A percentile compares a stretch with the other conserved stretches of the same genome.
These are phyloP conservation scores for Asparagopsis taxiformis DNA, from an alignment of 31 red algal species.

Conservation along the genomic window DNA sequence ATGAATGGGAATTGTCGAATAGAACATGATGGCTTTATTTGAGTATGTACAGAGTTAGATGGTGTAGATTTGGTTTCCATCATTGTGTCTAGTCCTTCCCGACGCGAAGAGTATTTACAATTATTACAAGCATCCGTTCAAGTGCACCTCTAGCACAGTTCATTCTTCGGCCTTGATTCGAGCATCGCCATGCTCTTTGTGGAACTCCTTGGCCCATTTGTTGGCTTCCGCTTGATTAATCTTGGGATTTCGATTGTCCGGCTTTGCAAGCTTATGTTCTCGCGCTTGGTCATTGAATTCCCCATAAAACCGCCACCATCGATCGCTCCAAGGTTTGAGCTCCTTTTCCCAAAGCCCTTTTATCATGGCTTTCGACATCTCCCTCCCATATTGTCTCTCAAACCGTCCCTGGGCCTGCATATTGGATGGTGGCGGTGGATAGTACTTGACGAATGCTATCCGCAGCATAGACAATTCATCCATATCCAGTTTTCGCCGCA, in stretches of 20 bases:
- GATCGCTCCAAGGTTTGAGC: constrained; percentile 72
- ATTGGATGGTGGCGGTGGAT: constrained; percentile 63
- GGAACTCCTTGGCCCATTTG: constrained; percentile 42
- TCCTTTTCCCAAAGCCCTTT: constrained; percentile 54
- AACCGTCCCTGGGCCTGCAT: constrained; percentile 44
- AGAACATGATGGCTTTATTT: too few species aligned
- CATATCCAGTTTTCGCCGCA: constrained; percentile 8
- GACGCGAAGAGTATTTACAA: too few species aligned
- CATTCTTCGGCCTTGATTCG: not conserved
- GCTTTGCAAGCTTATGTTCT: constrained; percentile 46
- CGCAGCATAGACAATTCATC: constrained; percentile 41
- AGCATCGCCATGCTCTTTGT: constrained; percentile 45
- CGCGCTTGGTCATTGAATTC: constrained; percentile 28
- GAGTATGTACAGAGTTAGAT: too few species aligned
- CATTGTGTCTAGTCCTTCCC: too few species aligned
- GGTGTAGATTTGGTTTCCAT: too few species aligned
- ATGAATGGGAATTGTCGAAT: too few species aligned
- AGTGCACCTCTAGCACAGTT: not conserved
- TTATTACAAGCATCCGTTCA: too few species aligned
- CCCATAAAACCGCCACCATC: constrained; percentile 60
- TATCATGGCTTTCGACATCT: constrained; percentile 58
- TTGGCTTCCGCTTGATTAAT: constrained; percentile 30
- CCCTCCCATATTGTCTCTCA: constrained; percentile 26
- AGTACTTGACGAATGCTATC: constrained; percentile 42
- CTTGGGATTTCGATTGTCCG: constrained; percentile 18